Evolutionary conservation across 2,329 filamentous ascomycete species (phyloP).

Genomic region (Bipolaris gigantea): DNA sequence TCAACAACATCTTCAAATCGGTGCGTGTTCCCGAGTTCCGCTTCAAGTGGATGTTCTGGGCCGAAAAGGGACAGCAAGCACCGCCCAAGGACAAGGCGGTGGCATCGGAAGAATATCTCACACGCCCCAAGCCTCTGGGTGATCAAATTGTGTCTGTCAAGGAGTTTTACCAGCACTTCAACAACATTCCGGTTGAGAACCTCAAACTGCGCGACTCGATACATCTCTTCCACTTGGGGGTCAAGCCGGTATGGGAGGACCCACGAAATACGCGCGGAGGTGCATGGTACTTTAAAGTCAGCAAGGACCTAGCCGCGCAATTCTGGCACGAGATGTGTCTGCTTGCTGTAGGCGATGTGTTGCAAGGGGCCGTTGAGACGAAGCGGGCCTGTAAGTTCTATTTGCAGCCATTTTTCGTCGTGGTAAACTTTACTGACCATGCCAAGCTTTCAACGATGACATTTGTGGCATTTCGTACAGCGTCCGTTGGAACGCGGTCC

Average conservation of each 20-base stretch:
- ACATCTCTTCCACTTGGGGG: constrained; percentile 79
- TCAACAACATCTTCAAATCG: constrained; percentile 49
- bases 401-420: neutral
- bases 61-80: constrained; percentile 46
- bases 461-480: constrained; percentile 86
- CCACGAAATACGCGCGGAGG: constrained; percentile 83
- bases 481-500: constrained; percentile 83
- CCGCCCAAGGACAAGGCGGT: constrained; percentile 23
- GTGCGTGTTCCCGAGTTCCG: constrained; percentile 54
- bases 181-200: constrained; percentile 76
- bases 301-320: constrained; percentile 69
- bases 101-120: constrained; percentile 46
- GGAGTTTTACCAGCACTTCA: constrained; percentile 56
- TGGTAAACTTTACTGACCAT: neutral
- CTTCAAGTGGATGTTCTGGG: constrained; percentile 57
- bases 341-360: constrained; percentile 78
- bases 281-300: constrained; percentile 89
- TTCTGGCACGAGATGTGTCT: constrained; percentile 83
- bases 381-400: constrained; percentile 58
- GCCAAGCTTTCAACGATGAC: constrained; percentile 65
- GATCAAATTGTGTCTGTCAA: constrained; percentile 51
- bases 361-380: constrained; percentile 70
- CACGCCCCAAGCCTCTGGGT: constrained; percentile 49
- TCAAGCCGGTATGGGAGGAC: constrained; percentile 85
- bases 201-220: constrained; percentile 68